phyloP scores from a whole-genome alignment of 2,329 filamentous ascomycete species.

The Aspergillus bombycis region DNA sequence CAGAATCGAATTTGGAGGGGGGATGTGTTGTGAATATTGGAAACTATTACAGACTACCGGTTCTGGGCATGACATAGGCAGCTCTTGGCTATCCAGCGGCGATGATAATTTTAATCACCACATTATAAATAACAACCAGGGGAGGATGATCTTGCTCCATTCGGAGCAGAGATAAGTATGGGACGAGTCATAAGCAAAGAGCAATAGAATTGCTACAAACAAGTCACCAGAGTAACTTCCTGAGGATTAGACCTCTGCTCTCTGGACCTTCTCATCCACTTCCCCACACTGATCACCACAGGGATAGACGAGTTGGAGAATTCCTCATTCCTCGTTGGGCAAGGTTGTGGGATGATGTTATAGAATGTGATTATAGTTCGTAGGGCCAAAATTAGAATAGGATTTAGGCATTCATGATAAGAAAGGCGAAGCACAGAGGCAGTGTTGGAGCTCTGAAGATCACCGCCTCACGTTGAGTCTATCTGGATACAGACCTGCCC shows the following conservation, averaged over 20 bases:
- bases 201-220: neutral
- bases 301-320: slow-evolving; percentile 8
- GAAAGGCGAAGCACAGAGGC: slow-evolving; percentile 15
- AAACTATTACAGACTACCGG: slow-evolving; percentile 14
- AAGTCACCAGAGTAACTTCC: neutral
- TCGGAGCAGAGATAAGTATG: neutral
- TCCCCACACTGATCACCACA: slow-evolving; percentile 19
- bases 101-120: neutral
- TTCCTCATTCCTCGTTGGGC: neutral
- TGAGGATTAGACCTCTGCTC: neutral
- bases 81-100: slow-evolving; percentile 21
- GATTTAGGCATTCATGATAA: slow-evolving; percentile 20
- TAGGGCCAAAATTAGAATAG: slow-evolving; percentile 5
- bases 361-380: neutral
- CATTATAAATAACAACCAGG: slow-evolving; percentile 7
- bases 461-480: neutral
- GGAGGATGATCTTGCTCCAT: neutral
- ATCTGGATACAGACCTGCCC: neutral
- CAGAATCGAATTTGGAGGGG: neutral
- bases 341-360: neutral
- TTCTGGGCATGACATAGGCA: slow-evolving; percentile 18
- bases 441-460: slow-evolving; percentile 10
- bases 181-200: neutral
- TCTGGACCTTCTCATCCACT: neutral
- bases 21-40: neutral